These are phyloP conservation scores for Clavispora asparagi DNA, from an alignment of 805 yeast genomes.

Conservation along the genomic window DNA sequence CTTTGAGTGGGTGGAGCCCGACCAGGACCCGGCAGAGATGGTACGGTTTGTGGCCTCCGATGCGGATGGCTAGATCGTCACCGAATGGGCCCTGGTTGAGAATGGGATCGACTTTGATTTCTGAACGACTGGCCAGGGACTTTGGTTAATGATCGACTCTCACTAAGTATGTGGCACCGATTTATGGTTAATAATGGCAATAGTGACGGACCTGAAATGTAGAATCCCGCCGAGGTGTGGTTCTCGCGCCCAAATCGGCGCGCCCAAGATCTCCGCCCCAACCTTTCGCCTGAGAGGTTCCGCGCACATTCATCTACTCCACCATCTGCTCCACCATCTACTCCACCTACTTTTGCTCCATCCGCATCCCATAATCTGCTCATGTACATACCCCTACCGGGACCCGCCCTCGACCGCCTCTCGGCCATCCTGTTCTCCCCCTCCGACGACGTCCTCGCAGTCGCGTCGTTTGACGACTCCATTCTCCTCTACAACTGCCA, in stretches of 20 bases:
- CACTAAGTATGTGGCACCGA: too few relatives aligned
- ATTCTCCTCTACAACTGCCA: slow-evolving; percentile 9
- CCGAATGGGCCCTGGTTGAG: too few relatives aligned
- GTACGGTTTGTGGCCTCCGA: background rate
- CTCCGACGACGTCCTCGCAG: slow-evolving; percentile 9
- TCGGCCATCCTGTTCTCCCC: slow-evolving; percentile 7
- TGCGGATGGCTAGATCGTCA: too few relatives aligned
- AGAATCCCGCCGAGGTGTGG: too few relatives aligned
- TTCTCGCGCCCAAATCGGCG: too few relatives aligned
- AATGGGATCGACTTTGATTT: too few relatives aligned
- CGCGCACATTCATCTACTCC: background rate
- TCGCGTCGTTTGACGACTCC: slow-evolving; percentile 6
- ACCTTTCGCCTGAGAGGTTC: too few relatives aligned
- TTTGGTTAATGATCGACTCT: too few relatives aligned
- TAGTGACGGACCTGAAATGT: too few relatives aligned
- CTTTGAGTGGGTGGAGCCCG: slow-evolving; percentile 87
- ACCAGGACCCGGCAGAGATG: slow-evolving; percentile 73
- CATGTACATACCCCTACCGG: slow-evolving; percentile 8
- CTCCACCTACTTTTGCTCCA: background rate
- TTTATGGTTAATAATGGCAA: too few relatives aligned
- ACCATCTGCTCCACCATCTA: background rate
- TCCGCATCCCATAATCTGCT: too few relatives aligned
- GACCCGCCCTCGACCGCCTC: slow-evolving; percentile 2
- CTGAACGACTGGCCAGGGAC: too few relatives aligned
- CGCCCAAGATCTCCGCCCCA: background rate